phyloP scores from a whole-genome alignment of 2,329 filamentous ascomycete species.

The Incumbomyces lentus region DNA sequence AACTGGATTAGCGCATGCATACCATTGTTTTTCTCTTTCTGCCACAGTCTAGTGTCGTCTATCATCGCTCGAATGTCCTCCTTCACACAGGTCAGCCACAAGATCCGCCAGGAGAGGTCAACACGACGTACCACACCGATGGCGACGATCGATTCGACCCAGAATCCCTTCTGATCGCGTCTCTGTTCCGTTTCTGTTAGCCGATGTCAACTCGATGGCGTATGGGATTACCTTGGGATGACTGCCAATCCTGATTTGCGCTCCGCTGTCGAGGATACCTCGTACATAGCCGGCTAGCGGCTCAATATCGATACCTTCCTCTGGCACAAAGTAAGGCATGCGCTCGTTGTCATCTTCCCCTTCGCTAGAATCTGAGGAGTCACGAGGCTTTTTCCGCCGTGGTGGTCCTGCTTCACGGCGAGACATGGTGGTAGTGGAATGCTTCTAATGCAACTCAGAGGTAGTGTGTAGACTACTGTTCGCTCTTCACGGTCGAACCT shows the following conservation, averaged over 20 bases:
- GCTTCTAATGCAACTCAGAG: no score
- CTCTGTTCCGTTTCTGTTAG: neutral
- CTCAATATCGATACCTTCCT: slow-evolving; percentile 8
- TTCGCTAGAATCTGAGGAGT: slow-evolving; percentile 1
- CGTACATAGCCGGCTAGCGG: slow-evolving; percentile 4
- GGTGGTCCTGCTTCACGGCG: neutral
- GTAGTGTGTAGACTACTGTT: no score
- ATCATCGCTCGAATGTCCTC: slow-evolving; percentile 7
- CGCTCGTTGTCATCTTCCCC: slow-evolving; percentile 2
- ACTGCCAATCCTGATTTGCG: slow-evolving; percentile 3
- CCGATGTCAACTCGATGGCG: neutral
- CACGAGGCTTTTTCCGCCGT: neutral
- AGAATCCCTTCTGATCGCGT: slow-evolving; percentile 6
- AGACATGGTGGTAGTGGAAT: neutral
- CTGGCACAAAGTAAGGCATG: slow-evolving; percentile 7
- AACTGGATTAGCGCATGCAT: neutral
- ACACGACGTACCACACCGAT: neutral
- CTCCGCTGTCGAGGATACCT: slow-evolving; percentile 3
- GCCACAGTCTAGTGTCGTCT: slow-evolving; percentile 6
- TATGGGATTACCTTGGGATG: slow-evolving; percentile 2
- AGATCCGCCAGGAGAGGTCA: no score
- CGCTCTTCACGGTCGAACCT: no score
- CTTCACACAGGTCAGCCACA: neutral
- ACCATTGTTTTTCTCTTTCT: slow-evolving; percentile 1
- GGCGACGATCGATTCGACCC: slow-evolving; percentile 4